Evolutionary conservation across 2,329 filamentous ascomycete species (phyloP).

Genomic region (Ophiobolus disseminans): DNA sequence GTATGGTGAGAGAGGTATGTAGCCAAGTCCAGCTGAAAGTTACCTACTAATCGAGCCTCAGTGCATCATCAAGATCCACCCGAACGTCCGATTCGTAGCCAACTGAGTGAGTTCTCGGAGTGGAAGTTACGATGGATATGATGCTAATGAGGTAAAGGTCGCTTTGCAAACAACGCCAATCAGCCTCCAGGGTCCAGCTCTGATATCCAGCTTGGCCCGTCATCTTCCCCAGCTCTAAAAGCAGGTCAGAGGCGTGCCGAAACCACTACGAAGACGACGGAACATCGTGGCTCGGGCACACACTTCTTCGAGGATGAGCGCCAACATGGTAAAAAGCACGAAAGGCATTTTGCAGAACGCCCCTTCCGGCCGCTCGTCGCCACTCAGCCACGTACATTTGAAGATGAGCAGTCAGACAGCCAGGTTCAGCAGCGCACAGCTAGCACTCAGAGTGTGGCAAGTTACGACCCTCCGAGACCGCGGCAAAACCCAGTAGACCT

Average conservation of each 20-base stretch:
- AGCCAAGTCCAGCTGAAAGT: no score
- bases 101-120: conserved; percentile 12
- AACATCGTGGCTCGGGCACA: neutral
- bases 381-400: no score
- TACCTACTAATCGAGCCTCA: neutral
- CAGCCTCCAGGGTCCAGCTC: conserved; percentile 39
- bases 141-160: conserved; percentile 7
- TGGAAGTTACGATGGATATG: neutral
- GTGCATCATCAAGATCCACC: conserved; percentile 6
- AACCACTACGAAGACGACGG: neutral
- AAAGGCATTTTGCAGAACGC: no score
- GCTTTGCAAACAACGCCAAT: conserved; percentile 29
- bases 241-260: conserved; percentile 42
- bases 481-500: neutral
- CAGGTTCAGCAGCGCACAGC: neutral
- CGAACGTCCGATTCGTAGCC: conserved; percentile 4
- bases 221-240: conserved; percentile 52
- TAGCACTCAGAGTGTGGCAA: neutral
- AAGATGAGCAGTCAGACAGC: no score
- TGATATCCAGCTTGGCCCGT: conserved; percentile 30
- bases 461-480: neutral
- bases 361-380: no score
- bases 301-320: neutral
- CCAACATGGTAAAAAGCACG: no score
- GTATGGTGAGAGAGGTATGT: no score